A percentile compares a stretch with the other conserved stretches of the same genome.
phyloP scores from a whole-genome alignment of 73 alveolate genomes.

The Paramecium pentaurelia region DNA sequence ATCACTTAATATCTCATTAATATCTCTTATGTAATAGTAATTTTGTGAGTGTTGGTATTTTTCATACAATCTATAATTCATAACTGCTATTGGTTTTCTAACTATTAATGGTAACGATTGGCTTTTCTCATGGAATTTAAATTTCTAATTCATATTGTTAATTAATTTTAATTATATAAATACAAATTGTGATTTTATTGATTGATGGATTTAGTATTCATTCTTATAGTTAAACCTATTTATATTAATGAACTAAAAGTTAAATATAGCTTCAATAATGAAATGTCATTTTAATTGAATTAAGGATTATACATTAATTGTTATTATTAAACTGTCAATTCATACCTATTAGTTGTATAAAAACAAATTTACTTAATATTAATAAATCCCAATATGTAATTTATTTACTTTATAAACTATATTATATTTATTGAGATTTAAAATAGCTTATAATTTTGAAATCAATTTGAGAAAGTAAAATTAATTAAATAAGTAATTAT shows the following conservation, averaged over 20 bases:
- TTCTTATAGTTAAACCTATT: not conserved
- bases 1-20: constrained; percentile 32
- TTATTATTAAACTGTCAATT: too few relatives aligned
- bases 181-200: not conserved
- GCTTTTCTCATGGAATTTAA: not conserved
- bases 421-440: too few relatives aligned
- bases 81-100: not conserved
- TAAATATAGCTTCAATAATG: not conserved
- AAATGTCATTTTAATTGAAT: too few relatives aligned
- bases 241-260: not conserved
- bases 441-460: too few relatives aligned
- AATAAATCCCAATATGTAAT: too few relatives aligned
- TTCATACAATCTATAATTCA: not conserved
- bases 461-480: too few relatives aligned
- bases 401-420: too few relatives aligned
- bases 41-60: not conserved
- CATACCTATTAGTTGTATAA: not conserved
- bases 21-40: constrained; percentile 20
- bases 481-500: too few relatives aligned
- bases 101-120: not conserved
- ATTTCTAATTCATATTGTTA: constrained; percentile 25
- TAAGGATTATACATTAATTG: not conserved
- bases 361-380: too few relatives aligned
- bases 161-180: not conserved
- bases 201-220: not conserved